Conservation (phyloP, 768 basidiomycete genomes). For the Xerocomellus intermedius region DNA sequence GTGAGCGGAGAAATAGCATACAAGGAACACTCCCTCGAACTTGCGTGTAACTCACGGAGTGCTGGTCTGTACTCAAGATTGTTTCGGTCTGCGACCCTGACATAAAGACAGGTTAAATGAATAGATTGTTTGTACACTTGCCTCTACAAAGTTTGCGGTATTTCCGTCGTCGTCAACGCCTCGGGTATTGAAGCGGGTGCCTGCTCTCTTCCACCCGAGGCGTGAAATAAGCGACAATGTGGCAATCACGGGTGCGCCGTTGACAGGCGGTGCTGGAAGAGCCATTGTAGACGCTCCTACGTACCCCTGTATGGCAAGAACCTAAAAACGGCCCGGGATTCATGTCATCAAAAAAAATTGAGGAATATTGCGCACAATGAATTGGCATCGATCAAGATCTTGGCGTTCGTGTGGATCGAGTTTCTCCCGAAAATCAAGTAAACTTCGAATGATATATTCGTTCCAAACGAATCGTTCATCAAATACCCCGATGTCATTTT, state of each 20-base stretch:
- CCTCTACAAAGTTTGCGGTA: constrained; percentile 96
- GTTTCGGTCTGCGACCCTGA: constrained; percentile 74
- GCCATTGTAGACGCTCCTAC: constrained; percentile 81
- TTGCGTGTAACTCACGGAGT: constrained; percentile 91
- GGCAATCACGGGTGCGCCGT: constrained; percentile 68
- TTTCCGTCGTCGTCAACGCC: constrained; percentile 96
- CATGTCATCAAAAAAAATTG: constrained; percentile 6
- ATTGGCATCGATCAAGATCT: constrained; percentile 80
- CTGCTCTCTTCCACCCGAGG: constrained; percentile 92
- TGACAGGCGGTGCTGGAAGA: constrained; percentile 69
- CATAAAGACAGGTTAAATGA: constrained; percentile 3
- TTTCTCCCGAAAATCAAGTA: constrained; percentile 84
- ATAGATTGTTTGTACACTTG: constrained; percentile 30
- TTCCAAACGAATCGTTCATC: constrained; percentile 96
- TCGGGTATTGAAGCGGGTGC: constrained; percentile 95
- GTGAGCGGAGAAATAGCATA: constrained; percentile 41
- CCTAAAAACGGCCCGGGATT: constrained; percentile 39
- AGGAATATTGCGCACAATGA: constrained; percentile 58
- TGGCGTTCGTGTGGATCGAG: constrained; percentile 66
- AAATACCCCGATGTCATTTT: constrained; percentile 56
- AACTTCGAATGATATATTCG: constrained; percentile 79
- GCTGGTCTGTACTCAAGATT: constrained; percentile 80
- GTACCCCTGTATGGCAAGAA: constrained; percentile 92
- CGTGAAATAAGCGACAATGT: constrained; percentile 83
- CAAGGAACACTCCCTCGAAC: constrained; percentile 93